These are phyloP conservation scores for Linum trigynum DNA, from an alignment of 345 rosid genomes.

Conservation along the genomic window DNA sequence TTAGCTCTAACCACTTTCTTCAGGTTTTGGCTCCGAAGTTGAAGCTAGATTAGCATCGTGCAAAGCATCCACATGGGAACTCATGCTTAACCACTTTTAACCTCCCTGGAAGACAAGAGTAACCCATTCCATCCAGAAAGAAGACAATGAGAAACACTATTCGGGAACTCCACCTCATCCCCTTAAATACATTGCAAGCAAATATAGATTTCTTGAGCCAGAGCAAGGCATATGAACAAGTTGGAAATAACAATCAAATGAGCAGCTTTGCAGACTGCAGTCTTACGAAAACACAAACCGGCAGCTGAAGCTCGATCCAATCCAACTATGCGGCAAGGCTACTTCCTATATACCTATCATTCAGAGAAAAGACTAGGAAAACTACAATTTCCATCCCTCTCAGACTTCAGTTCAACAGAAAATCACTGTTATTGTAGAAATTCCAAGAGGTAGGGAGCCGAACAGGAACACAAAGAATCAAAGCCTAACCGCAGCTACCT, in stretches of 20 bases:
- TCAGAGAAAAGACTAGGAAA: background rate
- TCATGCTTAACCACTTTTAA: conserved; percentile 19
- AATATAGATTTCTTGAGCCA: background rate
- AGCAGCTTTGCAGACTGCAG: background rate
- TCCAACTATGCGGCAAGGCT: background rate
- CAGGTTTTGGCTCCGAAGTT: conserved; percentile 19
- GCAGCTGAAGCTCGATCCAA: background rate
- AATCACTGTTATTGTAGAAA: background rate
- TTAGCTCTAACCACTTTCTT: conserved; percentile 23
- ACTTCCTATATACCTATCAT: background rate
- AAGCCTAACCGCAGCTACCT: background rate
- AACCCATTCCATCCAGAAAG: background rate
- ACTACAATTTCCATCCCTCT: background rate
- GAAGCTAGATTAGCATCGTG: conserved; percentile 19
- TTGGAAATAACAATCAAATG: too few species aligned
- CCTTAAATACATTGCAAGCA: background rate
- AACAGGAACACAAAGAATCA: background rate
- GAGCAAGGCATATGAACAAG: background rate
- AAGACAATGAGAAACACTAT: background rate
- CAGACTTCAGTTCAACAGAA: background rate
- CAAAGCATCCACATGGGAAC: conserved; percentile 19
- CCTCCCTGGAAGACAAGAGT: conserved; percentile 19
- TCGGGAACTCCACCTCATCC: too few species aligned
- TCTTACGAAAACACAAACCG: background rate
- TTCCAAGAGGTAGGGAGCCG: background rate